Percentiles rank a stretch among this genome's conserved stretches.
phyloP scores from a whole-genome alignment of 2,329 filamentous ascomycete genomes.

The Colletotrichum karsti region DNA sequence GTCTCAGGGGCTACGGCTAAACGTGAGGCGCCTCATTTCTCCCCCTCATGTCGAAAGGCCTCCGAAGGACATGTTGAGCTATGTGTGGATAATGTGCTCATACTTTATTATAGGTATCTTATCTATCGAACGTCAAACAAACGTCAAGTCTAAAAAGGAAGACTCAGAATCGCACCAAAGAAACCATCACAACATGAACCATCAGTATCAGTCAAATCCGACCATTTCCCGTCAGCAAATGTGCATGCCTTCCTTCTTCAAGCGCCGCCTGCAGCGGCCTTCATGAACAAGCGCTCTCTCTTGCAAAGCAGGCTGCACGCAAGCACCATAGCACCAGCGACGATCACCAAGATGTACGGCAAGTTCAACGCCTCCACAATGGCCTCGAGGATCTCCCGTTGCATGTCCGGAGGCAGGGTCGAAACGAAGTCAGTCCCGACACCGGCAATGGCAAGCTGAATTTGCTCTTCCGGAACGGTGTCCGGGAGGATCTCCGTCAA shows the following conservation, averaged over 20 bases:
- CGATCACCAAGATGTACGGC: slow-evolving; percentile 37
- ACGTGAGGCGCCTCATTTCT: neutral
- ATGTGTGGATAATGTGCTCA: neutral
- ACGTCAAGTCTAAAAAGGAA: too few species aligned
- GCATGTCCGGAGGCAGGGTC: slow-evolving; percentile 26
- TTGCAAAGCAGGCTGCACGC: slow-evolving; percentile 30
- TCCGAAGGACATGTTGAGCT: neutral
- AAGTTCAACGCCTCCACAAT: slow-evolving; percentile 34
- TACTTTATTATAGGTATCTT: neutral
- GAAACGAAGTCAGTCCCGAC: slow-evolving; percentile 20
- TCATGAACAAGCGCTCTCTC: slow-evolving; percentile 24
- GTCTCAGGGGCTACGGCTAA: neutral
- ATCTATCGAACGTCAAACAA: neutral
- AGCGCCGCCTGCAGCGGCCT: neutral
- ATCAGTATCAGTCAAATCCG: neutral
- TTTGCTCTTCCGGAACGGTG: slow-evolving; percentile 30
- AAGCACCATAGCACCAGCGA: slow-evolving; percentile 46
- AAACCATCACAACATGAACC: too few species aligned
- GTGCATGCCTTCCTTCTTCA: neutral
- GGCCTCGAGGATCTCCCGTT: slow-evolving; percentile 32
- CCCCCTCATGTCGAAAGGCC: neutral
- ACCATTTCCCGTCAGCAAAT: neutral
- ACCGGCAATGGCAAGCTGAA: slow-evolving; percentile 35
- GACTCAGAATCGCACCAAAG: too few species aligned
- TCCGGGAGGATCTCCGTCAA: slow-evolving; percentile 34